These are phyloP conservation scores for Peronospora farinosa DNA, from an alignment of 352 stramenopile species.

Conservation along the genomic window DNA sequence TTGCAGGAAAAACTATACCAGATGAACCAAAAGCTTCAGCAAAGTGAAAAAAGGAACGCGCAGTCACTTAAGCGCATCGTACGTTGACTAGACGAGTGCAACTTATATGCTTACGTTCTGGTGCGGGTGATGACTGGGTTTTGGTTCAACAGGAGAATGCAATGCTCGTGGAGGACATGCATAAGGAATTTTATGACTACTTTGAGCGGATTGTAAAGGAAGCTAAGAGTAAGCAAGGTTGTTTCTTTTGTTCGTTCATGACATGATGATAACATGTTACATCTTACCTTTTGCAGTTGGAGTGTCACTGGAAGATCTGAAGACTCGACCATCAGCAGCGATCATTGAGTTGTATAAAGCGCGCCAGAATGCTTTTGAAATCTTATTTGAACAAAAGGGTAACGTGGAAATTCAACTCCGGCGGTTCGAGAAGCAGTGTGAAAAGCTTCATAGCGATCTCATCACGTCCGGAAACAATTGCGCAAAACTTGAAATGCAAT, in stretches of 20 bases:
- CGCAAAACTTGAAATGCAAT: conserved; percentile 42
- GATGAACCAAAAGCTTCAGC: conserved; percentile 40
- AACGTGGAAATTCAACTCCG: conserved; percentile 44
- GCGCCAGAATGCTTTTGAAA: conserved; percentile 55
- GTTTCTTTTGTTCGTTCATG: conserved; percentile 1
- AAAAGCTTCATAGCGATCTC: conserved; percentile 45
- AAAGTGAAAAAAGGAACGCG: conserved; percentile 47
- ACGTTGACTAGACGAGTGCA: conserved; percentile 12
- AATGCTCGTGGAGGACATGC: conserved; percentile 34
- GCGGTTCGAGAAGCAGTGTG: conserved; percentile 43
- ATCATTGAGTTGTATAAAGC: conserved; percentile 50
- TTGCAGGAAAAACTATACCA: conserved; percentile 61
- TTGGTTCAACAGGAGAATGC: conserved; percentile 30
- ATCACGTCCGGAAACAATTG: conserved; percentile 40
- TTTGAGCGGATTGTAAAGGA: conserved; percentile 47
- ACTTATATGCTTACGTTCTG: background rate
- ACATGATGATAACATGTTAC: conserved; percentile 2
- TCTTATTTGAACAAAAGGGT: conserved; percentile 50
- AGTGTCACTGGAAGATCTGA: conserved; percentile 39
- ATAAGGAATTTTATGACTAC: conserved; percentile 44
- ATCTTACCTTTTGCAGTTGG: conserved; percentile 23
- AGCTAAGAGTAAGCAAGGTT: conserved; percentile 28
- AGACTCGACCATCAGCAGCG: conserved; percentile 34
- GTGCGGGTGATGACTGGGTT: conserved; percentile 4
- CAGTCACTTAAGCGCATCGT: conserved; percentile 45